phyloP scores from a whole-genome alignment of 192 early-diverging fungal species.

The Dimargaris verticillata region DNA sequence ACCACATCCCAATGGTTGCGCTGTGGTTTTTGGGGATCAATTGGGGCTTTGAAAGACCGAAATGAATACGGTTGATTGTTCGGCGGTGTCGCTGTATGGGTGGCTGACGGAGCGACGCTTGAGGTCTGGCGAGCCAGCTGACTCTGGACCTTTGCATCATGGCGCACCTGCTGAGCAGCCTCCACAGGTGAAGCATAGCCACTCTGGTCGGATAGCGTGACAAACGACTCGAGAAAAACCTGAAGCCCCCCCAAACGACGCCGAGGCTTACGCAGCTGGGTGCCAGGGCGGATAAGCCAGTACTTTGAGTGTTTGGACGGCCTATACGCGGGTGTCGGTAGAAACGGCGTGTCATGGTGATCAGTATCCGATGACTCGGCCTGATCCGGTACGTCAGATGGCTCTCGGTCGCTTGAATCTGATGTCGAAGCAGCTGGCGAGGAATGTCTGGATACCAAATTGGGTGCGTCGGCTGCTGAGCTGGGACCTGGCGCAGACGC shows the following conservation, averaged over 20 bases:
- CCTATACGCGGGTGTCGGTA: too few species aligned
- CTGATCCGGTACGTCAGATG: too few species aligned
- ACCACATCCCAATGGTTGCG: neutral
- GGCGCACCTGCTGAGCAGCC: neutral
- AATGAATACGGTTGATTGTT: neutral
- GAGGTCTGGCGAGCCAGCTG: neutral
- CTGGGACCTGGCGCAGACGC: too few species aligned
- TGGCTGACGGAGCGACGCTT: neutral
- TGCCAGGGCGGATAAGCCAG: constrained; percentile 1
- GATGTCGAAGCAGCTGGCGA: too few species aligned
- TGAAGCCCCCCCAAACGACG: neutral
- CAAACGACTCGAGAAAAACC: neutral
- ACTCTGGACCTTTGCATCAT: neutral
- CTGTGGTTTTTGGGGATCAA: neutral
- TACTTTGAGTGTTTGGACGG: neutral
- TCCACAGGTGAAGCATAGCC: neutral
- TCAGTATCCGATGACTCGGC: too few species aligned
- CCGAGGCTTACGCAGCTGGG: neutral
- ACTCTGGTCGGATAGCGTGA: neutral
- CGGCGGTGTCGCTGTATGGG: neutral
- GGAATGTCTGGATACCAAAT: too few species aligned
- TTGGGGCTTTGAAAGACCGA: neutral
- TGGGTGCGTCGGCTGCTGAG: too few species aligned
- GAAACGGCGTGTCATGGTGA: too few species aligned
- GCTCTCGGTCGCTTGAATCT: too few species aligned